A percentile compares a stretch with the other conserved stretches of the same genome.
phyloP scores from a whole-genome alignment of 148 eudicot genomes.

The Arctostaphylos glauca region DNA sequence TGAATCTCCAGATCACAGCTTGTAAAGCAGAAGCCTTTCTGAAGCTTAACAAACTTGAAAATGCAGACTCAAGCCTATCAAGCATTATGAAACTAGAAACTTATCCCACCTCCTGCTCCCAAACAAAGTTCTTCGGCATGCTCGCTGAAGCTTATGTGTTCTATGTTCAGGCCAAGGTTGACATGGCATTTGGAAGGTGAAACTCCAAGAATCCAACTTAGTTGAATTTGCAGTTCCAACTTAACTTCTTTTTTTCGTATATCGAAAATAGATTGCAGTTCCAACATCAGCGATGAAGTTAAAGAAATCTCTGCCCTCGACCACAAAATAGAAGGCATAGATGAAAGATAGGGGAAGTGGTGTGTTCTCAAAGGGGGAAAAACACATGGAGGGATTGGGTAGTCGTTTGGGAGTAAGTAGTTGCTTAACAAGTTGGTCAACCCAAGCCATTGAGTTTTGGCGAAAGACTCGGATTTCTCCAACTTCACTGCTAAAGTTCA shows the following conservation, averaged over 20 bases:
- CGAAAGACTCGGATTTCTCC: neutral
- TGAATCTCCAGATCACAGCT: slow-evolving; percentile 35
- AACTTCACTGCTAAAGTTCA: neutral
- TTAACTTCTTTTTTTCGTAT: no score
- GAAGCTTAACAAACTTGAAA: slow-evolving; percentile 46
- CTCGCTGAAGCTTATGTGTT: slow-evolving; percentile 34
- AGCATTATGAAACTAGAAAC: slow-evolving; percentile 30
- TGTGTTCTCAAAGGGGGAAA: neutral
- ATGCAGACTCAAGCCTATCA: slow-evolving; percentile 30
- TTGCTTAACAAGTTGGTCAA: neutral
- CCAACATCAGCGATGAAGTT: neutral
- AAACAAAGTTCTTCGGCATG: slow-evolving; percentile 36
- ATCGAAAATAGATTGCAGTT: neutral
- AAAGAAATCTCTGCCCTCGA: neutral
- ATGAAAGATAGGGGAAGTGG: neutral
- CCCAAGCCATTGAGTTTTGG: neutral
- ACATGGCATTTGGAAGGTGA: slow-evolving; percentile 54
- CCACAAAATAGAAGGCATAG: neutral
- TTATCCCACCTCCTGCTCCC: slow-evolving; percentile 32
- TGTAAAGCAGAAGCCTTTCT: slow-evolving; percentile 54
- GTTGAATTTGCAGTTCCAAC: neutral
- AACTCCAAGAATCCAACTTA: neutral
- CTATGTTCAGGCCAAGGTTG: slow-evolving; percentile 31
- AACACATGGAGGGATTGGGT: neutral
- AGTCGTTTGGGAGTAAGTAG: neutral